Percentiles rank a stretch among this genome's conserved stretches.
phyloP scores from a whole-genome alignment of 2,329 filamentous ascomycete genomes.

The Aspergillus sp. region DNA sequence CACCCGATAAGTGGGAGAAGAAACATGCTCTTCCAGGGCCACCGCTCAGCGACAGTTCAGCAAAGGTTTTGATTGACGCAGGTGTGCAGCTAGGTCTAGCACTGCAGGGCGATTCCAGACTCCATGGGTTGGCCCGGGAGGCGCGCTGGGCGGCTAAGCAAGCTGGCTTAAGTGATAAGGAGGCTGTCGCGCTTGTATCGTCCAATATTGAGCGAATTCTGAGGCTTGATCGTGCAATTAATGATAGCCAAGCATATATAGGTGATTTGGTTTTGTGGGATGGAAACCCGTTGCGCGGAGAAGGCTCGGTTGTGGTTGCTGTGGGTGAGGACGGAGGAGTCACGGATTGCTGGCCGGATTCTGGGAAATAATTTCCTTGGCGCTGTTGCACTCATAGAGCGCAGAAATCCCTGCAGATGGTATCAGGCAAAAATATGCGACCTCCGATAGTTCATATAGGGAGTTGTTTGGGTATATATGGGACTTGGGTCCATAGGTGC shows the following conservation, averaged over 20 bases:
- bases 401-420: too few species aligned
- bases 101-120: slow-evolving; percentile 28
- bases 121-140: slow-evolving; percentile 10
- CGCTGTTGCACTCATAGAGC: too few species aligned
- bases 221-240: neutral
- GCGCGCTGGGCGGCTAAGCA: slow-evolving; percentile 12
- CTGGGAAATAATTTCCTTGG: too few species aligned
- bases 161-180: slow-evolving; percentile 2
- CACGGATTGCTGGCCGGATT: slow-evolving; percentile 10
- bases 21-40: slow-evolving; percentile 45
- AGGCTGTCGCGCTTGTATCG: slow-evolving; percentile 11
- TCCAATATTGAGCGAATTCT: slow-evolving; percentile 8
- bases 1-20: slow-evolving; percentile 38
- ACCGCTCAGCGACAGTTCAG: slow-evolving; percentile 41
- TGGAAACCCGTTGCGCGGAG: slow-evolving; percentile 13
- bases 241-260: neutral
- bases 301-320: slow-evolving; percentile 11
- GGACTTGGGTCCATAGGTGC: too few species aligned
- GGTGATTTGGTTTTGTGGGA: slow-evolving; percentile 16
- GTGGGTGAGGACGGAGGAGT: neutral
- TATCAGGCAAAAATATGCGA: too few species aligned
- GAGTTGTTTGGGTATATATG: too few species aligned
- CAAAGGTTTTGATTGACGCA: neutral
- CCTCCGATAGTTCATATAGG: too few species aligned
- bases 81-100: slow-evolving; percentile 35